These are phyloP conservation scores for Colletotrichum costaricense DNA, from an alignment of 2,329 filamentous ascomycete species.

Conservation along the genomic window DNA sequence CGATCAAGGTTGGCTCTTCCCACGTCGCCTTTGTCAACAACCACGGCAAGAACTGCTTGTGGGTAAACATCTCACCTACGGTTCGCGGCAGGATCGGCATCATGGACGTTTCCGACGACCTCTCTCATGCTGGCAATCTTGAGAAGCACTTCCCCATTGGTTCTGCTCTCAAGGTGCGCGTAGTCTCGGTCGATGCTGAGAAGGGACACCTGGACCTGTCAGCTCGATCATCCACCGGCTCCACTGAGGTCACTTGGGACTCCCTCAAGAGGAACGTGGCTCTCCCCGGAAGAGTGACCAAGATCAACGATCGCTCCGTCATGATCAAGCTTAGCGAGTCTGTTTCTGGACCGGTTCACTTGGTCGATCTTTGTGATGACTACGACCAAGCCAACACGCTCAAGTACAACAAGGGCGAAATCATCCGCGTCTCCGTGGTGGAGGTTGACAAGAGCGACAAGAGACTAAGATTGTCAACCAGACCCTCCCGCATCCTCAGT, in stretches of 20 bases:
- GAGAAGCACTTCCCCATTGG: constrained; percentile 87
- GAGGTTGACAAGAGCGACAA: constrained; percentile 87
- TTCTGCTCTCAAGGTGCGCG: constrained; percentile 85
- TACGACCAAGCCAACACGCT: constrained; percentile 83
- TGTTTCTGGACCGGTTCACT: constrained; percentile 81
- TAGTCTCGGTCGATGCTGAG: constrained; percentile 77
- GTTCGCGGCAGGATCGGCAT: constrained; percentile 86
- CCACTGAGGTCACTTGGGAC: constrained; percentile 72
- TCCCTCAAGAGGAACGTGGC: constrained; percentile 83
- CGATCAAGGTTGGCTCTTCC: constrained; percentile 77
- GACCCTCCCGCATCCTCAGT: constrained; percentile 89
- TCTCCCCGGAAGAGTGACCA: constrained; percentile 85
- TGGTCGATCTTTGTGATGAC: constrained; percentile 88
- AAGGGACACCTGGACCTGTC: constrained; percentile 86
- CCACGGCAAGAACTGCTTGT: constrained; percentile 80
- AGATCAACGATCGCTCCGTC: constrained; percentile 84
- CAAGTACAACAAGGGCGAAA: constrained; percentile 83
- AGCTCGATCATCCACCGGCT: constrained; percentile 72
- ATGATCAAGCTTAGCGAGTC: constrained; percentile 86
- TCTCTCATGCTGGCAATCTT: constrained; percentile 81
- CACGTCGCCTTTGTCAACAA: constrained; percentile 94
- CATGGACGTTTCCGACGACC: constrained; percentile 88
- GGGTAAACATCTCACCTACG: constrained; percentile 91
- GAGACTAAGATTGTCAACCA: constrained; percentile 81
- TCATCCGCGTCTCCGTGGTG: constrained; percentile 87